A percentile compares a stretch with the other conserved stretches of the same genome.
These are phyloP conservation scores for Calonectria hawksworthii DNA, from an alignment of 2,329 filamentous ascomycete genomes.

Conservation along the genomic window DNA sequence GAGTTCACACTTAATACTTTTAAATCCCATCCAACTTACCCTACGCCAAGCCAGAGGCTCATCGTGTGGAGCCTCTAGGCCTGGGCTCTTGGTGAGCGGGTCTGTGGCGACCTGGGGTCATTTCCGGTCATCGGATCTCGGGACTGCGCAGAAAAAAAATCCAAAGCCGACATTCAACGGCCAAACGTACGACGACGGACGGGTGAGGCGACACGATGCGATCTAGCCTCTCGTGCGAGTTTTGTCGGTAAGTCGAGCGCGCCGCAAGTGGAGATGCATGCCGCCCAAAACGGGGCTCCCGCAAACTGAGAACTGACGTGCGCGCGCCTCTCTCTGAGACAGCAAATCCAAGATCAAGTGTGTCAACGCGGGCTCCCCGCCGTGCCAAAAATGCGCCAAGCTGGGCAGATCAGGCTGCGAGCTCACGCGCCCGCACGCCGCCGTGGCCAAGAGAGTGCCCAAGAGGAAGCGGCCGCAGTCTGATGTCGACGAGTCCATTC, in stretches of 20 bases:
- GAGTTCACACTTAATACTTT: neutral
- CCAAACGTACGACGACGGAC: neutral
- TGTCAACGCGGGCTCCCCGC: conserved; percentile 47
- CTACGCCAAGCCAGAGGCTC: neutral
- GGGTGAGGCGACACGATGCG: neutral
- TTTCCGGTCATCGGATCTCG: conserved; percentile 3
- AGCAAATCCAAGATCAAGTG: conserved; percentile 55
- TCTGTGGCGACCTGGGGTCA: neutral
- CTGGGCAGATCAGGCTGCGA: conserved; percentile 44
- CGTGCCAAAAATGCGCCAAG: conserved; percentile 49
- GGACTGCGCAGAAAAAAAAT: neutral
- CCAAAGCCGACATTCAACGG: conserved; percentile 1
- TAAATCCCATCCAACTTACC: neutral
- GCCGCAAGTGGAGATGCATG: neutral
- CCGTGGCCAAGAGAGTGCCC: conserved; percentile 20
- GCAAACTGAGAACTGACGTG: neutral
- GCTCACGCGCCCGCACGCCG: conserved; percentile 35
- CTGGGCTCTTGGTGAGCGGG: neutral
- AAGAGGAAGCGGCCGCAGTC: conserved; percentile 16
- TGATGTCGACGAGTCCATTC: neutral
- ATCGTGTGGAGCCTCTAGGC: neutral
- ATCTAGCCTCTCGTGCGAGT: conserved; percentile 10
- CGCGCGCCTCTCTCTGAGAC: no score
- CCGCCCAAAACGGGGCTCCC: neutral
- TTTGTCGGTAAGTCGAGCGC: neutral